A percentile compares a stretch with the other conserved stretches of the same genome.
Conservation (phyloP, 2,329 filamentous ascomycete species). For the Fusarium sp. region DNA sequence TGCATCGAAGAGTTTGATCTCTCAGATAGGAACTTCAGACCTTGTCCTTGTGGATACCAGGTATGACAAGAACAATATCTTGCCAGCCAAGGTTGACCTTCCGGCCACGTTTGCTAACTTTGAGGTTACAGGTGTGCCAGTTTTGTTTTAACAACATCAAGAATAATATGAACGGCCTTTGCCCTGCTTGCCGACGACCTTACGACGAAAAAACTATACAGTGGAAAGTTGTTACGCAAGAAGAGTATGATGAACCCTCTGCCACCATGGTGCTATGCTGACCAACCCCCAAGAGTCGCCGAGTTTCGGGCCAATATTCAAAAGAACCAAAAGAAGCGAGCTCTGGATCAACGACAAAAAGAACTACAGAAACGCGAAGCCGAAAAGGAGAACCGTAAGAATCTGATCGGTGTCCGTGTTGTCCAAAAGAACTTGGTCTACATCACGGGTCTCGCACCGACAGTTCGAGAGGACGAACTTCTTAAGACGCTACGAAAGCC, state of each 20-base stretch:
- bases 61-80: conserved; percentile 60
- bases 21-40: conserved; percentile 94
- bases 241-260: conserved; percentile 76
- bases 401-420: conserved; percentile 92
- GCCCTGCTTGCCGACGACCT: conserved; percentile 93
- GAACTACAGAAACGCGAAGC: conserved; percentile 96
- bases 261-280: conserved; percentile 22
- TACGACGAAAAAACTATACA: conserved; percentile 98
- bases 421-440: conserved; percentile 99
- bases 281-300: conserved; percentile 64
- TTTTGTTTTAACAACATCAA: conserved; percentile 99
- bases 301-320: conserved; percentile 81
- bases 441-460: conserved; percentile 92
- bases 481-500: conserved; percentile 88
- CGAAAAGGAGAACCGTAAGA: conserved; percentile 94
- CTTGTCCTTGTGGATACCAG: conserved; percentile 98
- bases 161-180: conserved; percentile 96
- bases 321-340: conserved; percentile 93
- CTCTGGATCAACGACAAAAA: conserved; percentile 84
- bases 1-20: conserved; percentile 99
- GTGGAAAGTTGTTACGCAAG: conserved; percentile 92
- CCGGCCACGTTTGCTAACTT: conserved; percentile 40
- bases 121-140: conserved; percentile 82
- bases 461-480: conserved; percentile 90
- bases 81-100: not conserved